Evolutionary conservation across 1,139 yeast species (phyloP).

Genomic region (Debaryomycetaceae sp.): DNA sequence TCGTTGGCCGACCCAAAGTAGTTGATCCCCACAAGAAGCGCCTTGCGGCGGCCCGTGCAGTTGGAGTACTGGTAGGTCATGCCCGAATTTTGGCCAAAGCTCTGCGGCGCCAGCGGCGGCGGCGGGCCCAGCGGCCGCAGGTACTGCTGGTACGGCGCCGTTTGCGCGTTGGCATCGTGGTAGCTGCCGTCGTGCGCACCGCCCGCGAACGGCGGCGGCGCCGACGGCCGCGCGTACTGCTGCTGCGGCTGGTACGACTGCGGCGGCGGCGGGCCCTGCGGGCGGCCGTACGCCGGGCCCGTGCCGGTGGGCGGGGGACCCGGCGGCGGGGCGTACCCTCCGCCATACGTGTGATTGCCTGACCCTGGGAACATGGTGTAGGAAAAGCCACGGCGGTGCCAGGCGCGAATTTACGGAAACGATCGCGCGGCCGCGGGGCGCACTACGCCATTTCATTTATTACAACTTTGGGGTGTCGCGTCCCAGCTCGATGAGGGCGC

Average conservation of each 20-base stretch:
- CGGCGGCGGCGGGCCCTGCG: constrained; percentile 16
- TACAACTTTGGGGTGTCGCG: constrained; percentile 13
- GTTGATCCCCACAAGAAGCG: constrained; percentile 81
- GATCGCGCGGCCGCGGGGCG: too few relatives aligned
- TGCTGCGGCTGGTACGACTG: constrained; percentile 12
- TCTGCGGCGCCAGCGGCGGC: constrained; percentile 32
- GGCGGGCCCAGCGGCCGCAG: constrained; percentile 13
- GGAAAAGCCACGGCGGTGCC: too few relatives aligned
- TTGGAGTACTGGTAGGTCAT: constrained; percentile 64
- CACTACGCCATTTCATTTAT: too few relatives aligned
- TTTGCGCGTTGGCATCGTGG: constrained; percentile 6
- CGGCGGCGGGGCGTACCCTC: constrained; percentile 8
- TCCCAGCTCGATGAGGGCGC: constrained; percentile 23
- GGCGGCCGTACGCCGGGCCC: constrained; percentile 14
- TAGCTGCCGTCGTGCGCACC: constrained; percentile 6
- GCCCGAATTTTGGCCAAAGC: constrained; percentile 26
- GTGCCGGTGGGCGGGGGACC: constrained; percentile 8
- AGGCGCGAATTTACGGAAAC: too few relatives aligned
- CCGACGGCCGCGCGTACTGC: constrained; percentile 10
- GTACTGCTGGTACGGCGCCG: constrained; percentile 6
- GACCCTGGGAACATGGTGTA: constrained; percentile 33
- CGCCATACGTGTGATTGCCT: constrained; percentile 19
- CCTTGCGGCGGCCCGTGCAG: constrained; percentile 75
- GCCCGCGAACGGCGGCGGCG: constrained; percentile 11
- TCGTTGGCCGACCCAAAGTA: constrained; percentile 71